Percentiles rank a stretch among this genome's conserved stretches.
These are phyloP conservation scores for Mesembryanthemum crystallinum DNA, from an alignment of 148 eudicot species.

Conservation along the genomic window DNA sequence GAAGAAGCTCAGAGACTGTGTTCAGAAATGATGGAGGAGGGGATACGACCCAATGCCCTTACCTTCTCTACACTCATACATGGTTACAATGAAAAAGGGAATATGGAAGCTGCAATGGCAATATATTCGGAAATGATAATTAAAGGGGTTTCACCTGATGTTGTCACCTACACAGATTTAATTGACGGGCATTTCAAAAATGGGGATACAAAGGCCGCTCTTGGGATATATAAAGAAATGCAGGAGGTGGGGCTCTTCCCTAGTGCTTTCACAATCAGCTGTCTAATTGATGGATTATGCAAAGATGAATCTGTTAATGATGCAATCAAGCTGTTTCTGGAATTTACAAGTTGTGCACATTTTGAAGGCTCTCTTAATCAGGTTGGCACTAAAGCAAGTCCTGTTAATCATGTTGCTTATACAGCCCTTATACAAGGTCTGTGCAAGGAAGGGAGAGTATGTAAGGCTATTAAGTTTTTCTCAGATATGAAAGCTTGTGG, in stretches of 20 bases:
- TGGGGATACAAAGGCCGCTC: constrained; percentile 50
- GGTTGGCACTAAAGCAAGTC: constrained; percentile 14
- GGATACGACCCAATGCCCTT: constrained; percentile 50
- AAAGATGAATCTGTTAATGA: constrained; percentile 53
- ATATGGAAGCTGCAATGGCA: constrained; percentile 68
- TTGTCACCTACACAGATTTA: constrained; percentile 63
- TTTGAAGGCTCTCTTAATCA: constrained; percentile 24
- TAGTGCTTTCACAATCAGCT: constrained; percentile 60
- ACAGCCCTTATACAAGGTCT: constrained; percentile 69
- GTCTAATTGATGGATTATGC: constrained; percentile 77
- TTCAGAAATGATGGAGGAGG: constrained; percentile 61
- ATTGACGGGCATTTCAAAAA: constrained; percentile 74
- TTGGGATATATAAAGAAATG: constrained; percentile 68
- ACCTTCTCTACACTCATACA: constrained; percentile 69
- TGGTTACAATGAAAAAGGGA: constrained; percentile 52
- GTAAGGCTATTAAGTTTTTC: constrained; percentile 63
- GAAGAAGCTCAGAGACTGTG: constrained; percentile 61
- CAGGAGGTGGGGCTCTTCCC: constrained; percentile 51
- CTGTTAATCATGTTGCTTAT: constrained; percentile 51
- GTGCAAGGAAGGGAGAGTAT: constrained; percentile 52
- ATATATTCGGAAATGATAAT: constrained; percentile 63
- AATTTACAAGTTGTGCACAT: constrained; percentile 23
- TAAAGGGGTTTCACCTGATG: constrained; percentile 68
- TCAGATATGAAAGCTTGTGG: constrained; percentile 53
- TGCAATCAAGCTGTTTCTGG: constrained; percentile 52